Base-by-base conservation (phyloP, 768 basidiomycete genomes). In the Obba rivulosa region DNA sequence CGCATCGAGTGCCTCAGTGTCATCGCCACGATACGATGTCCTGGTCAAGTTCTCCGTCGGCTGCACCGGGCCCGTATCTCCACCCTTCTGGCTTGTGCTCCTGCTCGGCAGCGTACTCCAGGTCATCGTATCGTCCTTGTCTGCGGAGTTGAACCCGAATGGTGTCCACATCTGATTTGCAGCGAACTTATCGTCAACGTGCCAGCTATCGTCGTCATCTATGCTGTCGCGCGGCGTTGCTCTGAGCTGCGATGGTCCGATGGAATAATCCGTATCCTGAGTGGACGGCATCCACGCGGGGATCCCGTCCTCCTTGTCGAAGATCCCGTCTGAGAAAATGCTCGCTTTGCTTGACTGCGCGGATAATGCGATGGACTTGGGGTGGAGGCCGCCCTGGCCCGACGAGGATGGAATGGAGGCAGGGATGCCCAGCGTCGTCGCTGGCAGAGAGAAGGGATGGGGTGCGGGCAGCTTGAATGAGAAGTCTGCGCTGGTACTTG, bases 201-300 rank as follows among this genome's bases (percentile, higher is more conserved):
- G 83, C 86, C 85, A 89, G 59, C 86, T 87, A 57, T 88, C 85
- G 9, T 76, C 75, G 44, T 83, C 81, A 40, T 81, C 79, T 13
- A 64, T 51, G 45, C 81, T 76, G 41, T 73, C 55, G 28, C 28
- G 28, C 28, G 28, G 28, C 28, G 28, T 31, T 13, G 28, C 28
- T 13, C 13, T 31, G n/a, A 50, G 37, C 28, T 56, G 56, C 13
- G 58, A 56, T 42, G 61, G 57, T 13, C 52, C 52, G 3, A 60
- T 64, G 3, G 73, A 74, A 47, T 73, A 73, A 34, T 77, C 75
- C 0, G 78, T 80, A 20, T 83, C 82, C 61, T 87, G 85, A 2
- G 78, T 79, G 3, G 69, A 69, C 0, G 78, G 71, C 58, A 76
- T 68, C 83, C 85, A 86, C 7, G 75, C 65, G 11, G 76, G 69